Conservation (phyloP, 176 grass and related monocot species). For the Eragrostis nindensis region DNA sequence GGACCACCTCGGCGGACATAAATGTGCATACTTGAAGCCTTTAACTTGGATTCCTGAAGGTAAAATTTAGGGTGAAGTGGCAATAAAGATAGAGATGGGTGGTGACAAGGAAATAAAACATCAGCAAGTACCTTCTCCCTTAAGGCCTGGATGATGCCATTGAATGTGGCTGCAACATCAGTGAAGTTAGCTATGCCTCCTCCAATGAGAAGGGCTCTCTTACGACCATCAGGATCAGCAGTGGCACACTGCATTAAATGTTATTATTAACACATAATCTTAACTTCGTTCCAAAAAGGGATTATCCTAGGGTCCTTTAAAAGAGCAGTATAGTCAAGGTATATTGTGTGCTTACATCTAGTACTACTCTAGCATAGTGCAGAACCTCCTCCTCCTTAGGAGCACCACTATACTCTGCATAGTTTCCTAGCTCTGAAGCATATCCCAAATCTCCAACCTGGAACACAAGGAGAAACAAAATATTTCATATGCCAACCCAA, state of each 20-base stretch:
- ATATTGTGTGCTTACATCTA: conserved; percentile 87
- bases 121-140: conserved; percentile 80
- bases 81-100: conserved; percentile 25
- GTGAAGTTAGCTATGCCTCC: conserved; percentile 99
- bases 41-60: conserved; percentile 84
- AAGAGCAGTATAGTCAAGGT: not conserved
- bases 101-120: conserved; percentile 37
- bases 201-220: conserved; percentile 92
- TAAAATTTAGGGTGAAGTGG: not conserved
- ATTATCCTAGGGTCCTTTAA: not conserved
- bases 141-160: conserved; percentile 82
- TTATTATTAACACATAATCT: conserved; percentile 23
- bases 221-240: conserved; percentile 86
- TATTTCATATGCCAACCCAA: conserved; percentile 1
- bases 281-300: not conserved
- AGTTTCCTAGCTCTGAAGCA: conserved; percentile 93
- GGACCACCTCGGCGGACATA: conserved; percentile 94
- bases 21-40: conserved; percentile 88
- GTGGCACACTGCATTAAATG: conserved; percentile 62
- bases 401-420: conserved; percentile 97
- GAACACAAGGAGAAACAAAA: conserved; percentile 16
- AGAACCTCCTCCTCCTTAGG: conserved; percentile 95
- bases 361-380: conserved; percentile 92
- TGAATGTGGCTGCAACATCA: conserved; percentile 91
- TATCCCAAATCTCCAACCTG: conserved; percentile 92